Base-by-base conservation (phyloP, 179 eudicot species). In the Actinidia arguta region DNA sequence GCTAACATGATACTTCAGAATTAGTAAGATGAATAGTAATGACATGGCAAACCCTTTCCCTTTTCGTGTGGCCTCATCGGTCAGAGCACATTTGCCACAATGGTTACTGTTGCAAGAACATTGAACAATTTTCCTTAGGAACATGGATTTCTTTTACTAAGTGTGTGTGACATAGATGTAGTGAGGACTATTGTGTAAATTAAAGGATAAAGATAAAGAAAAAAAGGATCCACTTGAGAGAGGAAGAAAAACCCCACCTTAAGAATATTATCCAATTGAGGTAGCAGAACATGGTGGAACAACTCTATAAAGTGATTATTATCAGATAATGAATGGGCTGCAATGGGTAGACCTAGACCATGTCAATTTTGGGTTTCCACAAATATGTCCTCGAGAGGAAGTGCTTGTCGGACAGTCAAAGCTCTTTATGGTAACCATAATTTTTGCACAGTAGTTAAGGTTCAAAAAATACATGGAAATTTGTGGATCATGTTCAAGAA, bases 241-340 rank as follows among this genome's bases (percentile, higher is more conserved):
- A 22, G 27, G 39, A 13, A 36, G 24, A 48, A 73, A 72, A 66
- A 66, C 70, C 75, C 54, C 75, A 39, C 46, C 12, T 20, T 12
- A 44, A 75, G 25, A 18, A 47, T 75, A 66, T 56, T 8, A 75
- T 36, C 27, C 64, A 75, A 56, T 75, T 4, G 27, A 36, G 64
- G 39, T 6, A 36, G 46, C 48, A 75, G 64, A 75, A 31, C 8
- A 54, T 75, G 79, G 79, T 75, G 79, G 66, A 75, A 75, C 17
- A 75, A 54, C 47, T 39, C 47, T 18, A 16, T 42, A 42, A 70
- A 70, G 74, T 8, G 52, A 68, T 10, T 31, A 31, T 31, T 31
- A 13, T 12, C 44, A 27, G 44, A 66, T 36, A 66, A 31, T 39
- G 48, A 48, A 70, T 70, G 74, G 52, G 25, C 47, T 70, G 25